Conservation (phyloP, 2,329 filamentous ascomycete genomes). For the Diplocarpon mali region DNA sequence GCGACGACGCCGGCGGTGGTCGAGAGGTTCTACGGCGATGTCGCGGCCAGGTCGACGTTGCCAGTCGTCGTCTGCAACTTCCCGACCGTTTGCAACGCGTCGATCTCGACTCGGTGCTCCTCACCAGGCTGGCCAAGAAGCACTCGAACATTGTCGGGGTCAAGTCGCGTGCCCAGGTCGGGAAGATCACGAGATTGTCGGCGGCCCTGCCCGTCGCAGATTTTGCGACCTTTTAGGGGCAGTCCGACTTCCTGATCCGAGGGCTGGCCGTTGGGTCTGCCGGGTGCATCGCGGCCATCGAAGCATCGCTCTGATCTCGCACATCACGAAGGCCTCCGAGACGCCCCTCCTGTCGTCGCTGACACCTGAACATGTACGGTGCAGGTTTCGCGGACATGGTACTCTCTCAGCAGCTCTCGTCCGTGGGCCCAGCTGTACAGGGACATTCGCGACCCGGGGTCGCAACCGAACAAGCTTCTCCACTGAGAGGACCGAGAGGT, state of each 20-base stretch:
- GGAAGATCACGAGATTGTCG: constrained; percentile 40
- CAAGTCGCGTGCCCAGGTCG: constrained; percentile 43
- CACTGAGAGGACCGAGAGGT: no score
- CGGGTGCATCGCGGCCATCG: constrained; percentile 47
- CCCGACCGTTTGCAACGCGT: constrained; percentile 42
- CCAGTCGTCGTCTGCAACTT: constrained; percentile 44
- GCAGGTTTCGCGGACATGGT: no score
- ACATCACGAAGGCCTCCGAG: no score
- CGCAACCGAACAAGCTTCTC: no score
- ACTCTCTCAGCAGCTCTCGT: no score
- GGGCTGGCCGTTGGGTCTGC: constrained; percentile 40
- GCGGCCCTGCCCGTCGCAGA: constrained; percentile 33
- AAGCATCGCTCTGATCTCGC: no score
- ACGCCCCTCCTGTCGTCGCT: no score
- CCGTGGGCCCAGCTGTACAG: no score
- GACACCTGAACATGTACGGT: no score
- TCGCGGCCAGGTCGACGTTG: constrained; percentile 32
- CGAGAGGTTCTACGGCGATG: constrained; percentile 35
- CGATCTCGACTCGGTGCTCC: constrained; percentile 42
- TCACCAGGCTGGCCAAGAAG: constrained; percentile 34
- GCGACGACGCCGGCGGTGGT: constrained; percentile 36
- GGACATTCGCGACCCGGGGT: no score
- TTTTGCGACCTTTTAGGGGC: constrained; percentile 47
- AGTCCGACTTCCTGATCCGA: constrained; percentile 46
- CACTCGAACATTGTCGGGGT: constrained; percentile 42